Base-by-base conservation (phyloP, 2,329 filamentous ascomycete species). In the Dactylellina leptospora region DNA sequence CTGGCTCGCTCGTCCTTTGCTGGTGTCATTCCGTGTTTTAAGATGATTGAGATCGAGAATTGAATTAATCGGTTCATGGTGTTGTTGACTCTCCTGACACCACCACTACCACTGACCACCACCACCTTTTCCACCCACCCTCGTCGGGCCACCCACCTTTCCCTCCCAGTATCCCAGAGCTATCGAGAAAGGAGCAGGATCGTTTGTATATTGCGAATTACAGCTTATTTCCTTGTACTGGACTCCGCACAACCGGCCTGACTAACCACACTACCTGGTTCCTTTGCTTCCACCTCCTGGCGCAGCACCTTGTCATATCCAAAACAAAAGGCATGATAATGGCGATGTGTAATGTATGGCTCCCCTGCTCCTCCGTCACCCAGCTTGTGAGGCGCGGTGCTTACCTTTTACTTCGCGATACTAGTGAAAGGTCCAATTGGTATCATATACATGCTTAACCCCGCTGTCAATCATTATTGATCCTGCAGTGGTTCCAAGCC, bases 401-500 rank as follows among this genome's bases (percentile, higher is more conserved):
- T 66, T 56, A 56, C 55, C 30, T 27, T n/a, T 40, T 40, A 18
- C 42, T 56, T 8, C 22, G 33, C 51, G 51, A 51, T 25, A 42
- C 9, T n/a, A 28, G 45, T 48, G 23, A 42, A 55, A 27, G 23
- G 4, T 27, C 30, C 16, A 36, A 56, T 27, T 47, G 25, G 33
- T 40, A 40, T 40, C 44, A 51, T 54, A 58, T 42, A 40, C 44
- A 62, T 61, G 50, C 47, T 44, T 51, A 45, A 33, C 44, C 50
- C 51, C 45, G 51, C 66, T 58, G 58, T 63, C 66, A 45, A 71
- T 63, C 66, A 18, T n/a, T n/a, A n/a, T 44, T 71, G 56, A 63
- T 71, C 50, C 47, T 42, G 33, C 28, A 48, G 18, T 63, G 51
- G 56, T 62, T 38, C 54, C 62, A 68, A 47, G 48, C 55, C 42